Conservation (phyloP, 2,329 filamentous ascomycete genomes). For the Fusarium sp. region DNA sequence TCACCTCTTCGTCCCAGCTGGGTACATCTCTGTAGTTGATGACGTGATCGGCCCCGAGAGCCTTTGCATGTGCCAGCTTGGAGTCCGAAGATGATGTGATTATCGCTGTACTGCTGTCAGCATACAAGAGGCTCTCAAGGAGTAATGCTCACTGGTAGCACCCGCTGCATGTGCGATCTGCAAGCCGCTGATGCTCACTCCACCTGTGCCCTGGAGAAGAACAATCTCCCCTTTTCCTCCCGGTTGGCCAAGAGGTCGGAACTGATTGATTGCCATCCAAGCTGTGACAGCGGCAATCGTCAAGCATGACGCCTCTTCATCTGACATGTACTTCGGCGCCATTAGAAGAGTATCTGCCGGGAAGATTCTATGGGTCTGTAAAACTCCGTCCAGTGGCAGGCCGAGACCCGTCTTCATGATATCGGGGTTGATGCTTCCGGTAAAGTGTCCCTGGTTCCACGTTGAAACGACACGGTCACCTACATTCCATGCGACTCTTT, state of each 20-base stretch:
- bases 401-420: neutral
- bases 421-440: neutral
- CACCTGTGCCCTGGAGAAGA: neutral
- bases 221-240: neutral
- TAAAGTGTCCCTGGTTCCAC: neutral
- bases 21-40: neutral
- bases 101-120: neutral
- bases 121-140: neutral
- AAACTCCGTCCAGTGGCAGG: neutral
- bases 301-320: neutral
- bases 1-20: neutral
- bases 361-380: neutral
- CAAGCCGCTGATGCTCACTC: neutral
- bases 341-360: neutral
- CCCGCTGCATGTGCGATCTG: neutral
- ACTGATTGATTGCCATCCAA: conserved; percentile 5
- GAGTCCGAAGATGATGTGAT: neutral
- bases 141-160: neutral
- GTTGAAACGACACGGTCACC: neutral
- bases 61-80: neutral
- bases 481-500: neutral
- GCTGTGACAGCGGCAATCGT: neutral
- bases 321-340: neutral
- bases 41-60: neutral
- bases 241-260: neutral